Conservation (phyloP, 108 stramenopile genomes). For the Pseudonitzschia pungens region DNA sequence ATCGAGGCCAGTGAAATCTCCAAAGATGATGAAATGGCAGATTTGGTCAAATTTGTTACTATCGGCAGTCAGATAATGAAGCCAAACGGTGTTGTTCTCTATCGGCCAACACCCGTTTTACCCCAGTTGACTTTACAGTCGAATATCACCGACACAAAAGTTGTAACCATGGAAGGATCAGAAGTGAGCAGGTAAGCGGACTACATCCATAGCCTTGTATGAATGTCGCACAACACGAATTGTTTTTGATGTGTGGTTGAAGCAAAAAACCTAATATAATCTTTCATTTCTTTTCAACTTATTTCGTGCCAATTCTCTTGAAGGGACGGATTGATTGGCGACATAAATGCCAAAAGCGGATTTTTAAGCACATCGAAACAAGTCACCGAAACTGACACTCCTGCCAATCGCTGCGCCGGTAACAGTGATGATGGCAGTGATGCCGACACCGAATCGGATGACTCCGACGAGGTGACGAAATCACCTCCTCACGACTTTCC, state of each 20-base stretch:
- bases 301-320: neutral
- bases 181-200: constrained; percentile 2
- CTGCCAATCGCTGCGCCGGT: neutral
- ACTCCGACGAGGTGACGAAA: neutral
- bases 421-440: constrained; percentile 3
- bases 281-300: neutral
- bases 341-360: neutral
- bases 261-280: neutral
- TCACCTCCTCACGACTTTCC: neutral
- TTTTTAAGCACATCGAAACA: neutral
- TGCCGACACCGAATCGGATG: neutral
- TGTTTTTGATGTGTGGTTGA: neutral
- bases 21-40: constrained; percentile 16
- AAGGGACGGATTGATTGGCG: neutral
- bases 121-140: neutral
- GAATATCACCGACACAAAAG: neutral
- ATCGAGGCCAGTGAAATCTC: neutral
- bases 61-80: neutral
- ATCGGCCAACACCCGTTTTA: constrained; percentile 9
- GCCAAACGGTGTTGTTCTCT: constrained; percentile 8
- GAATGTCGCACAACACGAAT: neutral
- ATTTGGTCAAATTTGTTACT: constrained; percentile 7
- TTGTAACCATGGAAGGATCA: neutral
- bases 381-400: constrained; percentile 4
- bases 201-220: neutral